Evolutionary conservation across 148 eudicot genomes (phyloP).

Genomic region (Simmondsia chinensis): DNA sequence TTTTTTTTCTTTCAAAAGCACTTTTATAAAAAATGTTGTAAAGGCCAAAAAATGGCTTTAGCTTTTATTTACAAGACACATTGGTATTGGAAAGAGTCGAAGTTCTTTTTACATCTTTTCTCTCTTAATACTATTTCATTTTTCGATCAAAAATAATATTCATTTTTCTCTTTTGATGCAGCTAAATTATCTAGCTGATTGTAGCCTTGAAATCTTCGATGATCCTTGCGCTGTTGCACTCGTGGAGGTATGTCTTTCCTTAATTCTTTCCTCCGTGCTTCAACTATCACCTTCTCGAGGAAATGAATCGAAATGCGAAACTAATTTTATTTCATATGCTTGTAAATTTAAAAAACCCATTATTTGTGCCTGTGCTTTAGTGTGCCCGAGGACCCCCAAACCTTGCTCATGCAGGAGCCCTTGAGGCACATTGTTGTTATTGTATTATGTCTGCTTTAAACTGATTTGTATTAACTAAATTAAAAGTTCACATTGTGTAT

Average conservation of each 20-base stretch:
- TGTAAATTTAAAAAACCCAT: too few species aligned
- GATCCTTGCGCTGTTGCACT: constrained; percentile 86
- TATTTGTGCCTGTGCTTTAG: too few species aligned
- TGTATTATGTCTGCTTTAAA: not conserved
- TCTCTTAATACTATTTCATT: not conserved
- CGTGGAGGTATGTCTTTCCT: constrained; percentile 52
- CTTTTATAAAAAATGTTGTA: too few species aligned
- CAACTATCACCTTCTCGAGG: not conserved
- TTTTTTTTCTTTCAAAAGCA: too few species aligned
- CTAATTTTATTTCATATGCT: too few species aligned
- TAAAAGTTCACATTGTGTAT: constrained; percentile 1
- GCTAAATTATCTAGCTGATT: constrained; percentile 90
- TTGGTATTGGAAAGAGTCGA: too few species aligned
- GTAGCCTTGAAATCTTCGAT: constrained; percentile 85
- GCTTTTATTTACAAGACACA: too few species aligned
- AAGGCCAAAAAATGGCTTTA: too few species aligned
- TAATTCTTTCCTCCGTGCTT: not conserved
- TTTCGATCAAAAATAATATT: too few species aligned
- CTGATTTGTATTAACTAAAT: not conserved
- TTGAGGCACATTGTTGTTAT: not conserved
- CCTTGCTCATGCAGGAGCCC: too few species aligned
- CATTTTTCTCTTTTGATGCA: constrained; percentile 30
- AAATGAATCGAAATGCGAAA: too few species aligned
- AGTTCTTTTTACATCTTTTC: not conserved
- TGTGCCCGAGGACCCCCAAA: too few species aligned